Percentiles rank a stretch among this genome's conserved stretches.
These are phyloP conservation scores for Ustilago sp. DNA, from an alignment of 1,284 basidiomycete genomes.

Conservation along the genomic window DNA sequence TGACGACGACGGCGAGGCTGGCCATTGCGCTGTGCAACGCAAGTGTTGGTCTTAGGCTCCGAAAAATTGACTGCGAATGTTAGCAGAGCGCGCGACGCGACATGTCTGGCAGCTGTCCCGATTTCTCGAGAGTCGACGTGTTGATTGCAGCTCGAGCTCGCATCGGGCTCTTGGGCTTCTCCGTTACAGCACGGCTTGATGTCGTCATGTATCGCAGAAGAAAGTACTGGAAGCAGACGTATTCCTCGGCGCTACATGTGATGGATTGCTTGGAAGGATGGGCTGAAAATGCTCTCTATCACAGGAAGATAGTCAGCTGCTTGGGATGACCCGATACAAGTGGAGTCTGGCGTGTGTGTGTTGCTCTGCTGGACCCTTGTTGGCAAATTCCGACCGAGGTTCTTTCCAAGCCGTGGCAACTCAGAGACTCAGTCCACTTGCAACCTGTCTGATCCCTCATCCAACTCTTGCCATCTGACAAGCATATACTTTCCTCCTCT, in stretches of 20 bases:
- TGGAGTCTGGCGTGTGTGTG: not conserved
- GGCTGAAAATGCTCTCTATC: not conserved
- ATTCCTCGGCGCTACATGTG: not conserved
- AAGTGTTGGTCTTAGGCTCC: conserved; percentile 38
- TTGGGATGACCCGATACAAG: conserved; percentile 1
- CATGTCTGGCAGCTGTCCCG: conserved; percentile 7
- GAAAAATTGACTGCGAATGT: conserved; percentile 12
- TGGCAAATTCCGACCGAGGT: conserved; percentile 14
- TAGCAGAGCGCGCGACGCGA: conserved; percentile 46
- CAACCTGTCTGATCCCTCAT: not conserved
- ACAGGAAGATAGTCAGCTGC: not conserved
- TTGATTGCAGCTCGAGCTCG: conserved; percentile 6
- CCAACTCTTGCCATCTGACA: not conserved
- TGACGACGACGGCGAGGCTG: not conserved
- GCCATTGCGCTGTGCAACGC: not conserved
- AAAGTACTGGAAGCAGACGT: not conserved
- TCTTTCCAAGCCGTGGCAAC: not conserved
- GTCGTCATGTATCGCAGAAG: not conserved
- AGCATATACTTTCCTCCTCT: conserved; percentile 1
- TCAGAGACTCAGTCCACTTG: not conserved
- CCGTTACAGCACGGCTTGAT: not conserved
- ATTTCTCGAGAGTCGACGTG: conserved; percentile 7
- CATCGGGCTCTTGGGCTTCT: not conserved
- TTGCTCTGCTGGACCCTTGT: conserved; percentile 35
- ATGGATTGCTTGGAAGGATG: not conserved